These are phyloP conservation scores for Acmispon strigosus DNA, from an alignment of 306 rosid species.

Conservation along the genomic window DNA sequence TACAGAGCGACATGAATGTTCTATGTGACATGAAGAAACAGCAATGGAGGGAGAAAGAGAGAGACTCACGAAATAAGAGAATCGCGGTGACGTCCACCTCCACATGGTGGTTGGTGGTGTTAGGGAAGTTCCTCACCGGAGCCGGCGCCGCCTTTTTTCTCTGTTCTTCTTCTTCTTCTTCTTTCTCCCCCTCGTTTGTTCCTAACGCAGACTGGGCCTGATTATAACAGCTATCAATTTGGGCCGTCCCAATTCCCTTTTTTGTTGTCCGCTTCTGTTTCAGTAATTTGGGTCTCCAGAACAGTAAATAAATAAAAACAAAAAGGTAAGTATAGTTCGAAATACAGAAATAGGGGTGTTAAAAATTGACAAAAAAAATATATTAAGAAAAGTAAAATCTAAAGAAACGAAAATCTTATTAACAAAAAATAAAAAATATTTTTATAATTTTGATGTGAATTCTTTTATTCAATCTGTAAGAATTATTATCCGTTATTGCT, in stretches of 20 bases:
- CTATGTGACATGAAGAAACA: background rate
- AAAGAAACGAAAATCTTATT: too few relatives aligned
- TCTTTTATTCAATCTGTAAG: too few relatives aligned
- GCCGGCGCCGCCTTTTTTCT: too few relatives aligned
- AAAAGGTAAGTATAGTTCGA: too few relatives aligned
- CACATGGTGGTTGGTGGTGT: slow-evolving; percentile 12
- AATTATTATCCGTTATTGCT: too few relatives aligned
- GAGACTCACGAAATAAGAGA: slow-evolving; percentile 27
- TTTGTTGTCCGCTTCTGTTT: too few relatives aligned
- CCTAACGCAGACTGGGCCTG: background rate
- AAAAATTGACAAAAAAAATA: too few relatives aligned
- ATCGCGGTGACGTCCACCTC: slow-evolving; percentile 27
- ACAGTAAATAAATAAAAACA: background rate
- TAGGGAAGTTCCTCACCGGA: background rate
- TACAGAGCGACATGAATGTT: background rate
- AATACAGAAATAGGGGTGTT: too few relatives aligned
- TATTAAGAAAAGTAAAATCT: too few relatives aligned
- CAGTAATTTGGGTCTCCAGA: background rate
- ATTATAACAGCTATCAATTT: background rate
- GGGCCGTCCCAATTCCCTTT: background rate
- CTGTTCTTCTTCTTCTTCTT: background rate
- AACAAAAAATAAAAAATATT: too few relatives aligned
- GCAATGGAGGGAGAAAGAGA: background rate
- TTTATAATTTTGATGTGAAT: too few relatives aligned
- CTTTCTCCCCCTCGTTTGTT: background rate